These are phyloP conservation scores for Wickerhamomyces subpelliculosus DNA, from an alignment of 805 yeast species.

Conservation along the genomic window DNA sequence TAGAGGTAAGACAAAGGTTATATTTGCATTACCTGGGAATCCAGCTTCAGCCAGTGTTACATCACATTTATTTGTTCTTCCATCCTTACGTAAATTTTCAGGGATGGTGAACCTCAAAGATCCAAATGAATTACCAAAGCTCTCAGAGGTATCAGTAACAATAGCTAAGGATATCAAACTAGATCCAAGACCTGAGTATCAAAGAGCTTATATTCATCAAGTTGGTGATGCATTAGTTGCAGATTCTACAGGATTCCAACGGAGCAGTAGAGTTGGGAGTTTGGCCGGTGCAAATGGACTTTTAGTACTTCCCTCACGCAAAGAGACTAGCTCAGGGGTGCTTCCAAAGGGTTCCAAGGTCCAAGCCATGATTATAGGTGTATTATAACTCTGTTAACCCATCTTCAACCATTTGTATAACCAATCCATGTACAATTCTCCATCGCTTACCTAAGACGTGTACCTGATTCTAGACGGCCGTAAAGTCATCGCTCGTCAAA, in stretches of 20 bases:
- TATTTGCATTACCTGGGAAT: slow-evolving; percentile 50
- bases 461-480: no score
- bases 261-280: slow-evolving; percentile 43
- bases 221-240: slow-evolving; percentile 26
- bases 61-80: slow-evolving; percentile 39
- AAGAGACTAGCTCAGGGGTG: slow-evolving; percentile 3
- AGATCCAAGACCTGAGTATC: slow-evolving; percentile 48
- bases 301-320: slow-evolving; percentile 33
- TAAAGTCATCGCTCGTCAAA: no score
- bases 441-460: no score
- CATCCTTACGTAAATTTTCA: slow-evolving; percentile 32
- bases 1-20: slow-evolving; percentile 20
- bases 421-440: no score
- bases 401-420: neutral
- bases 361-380: slow-evolving; percentile 23
- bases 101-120: slow-evolving; percentile 21
- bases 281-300: slow-evolving; percentile 41
- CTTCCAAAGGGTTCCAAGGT: slow-evolving; percentile 17
- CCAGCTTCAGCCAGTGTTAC: slow-evolving; percentile 50
- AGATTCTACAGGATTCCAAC: slow-evolving; percentile 40
- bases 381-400: slow-evolving; percentile 11
- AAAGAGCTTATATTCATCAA: slow-evolving; percentile 33
- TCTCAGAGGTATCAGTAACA: slow-evolving; percentile 29
- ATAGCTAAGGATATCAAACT: slow-evolving; percentile 26
- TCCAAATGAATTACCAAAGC: slow-evolving; percentile 14